These are phyloP conservation scores for Neonectria hederae DNA, from an alignment of 2,329 filamentous ascomycete genomes.

Conservation along the genomic window DNA sequence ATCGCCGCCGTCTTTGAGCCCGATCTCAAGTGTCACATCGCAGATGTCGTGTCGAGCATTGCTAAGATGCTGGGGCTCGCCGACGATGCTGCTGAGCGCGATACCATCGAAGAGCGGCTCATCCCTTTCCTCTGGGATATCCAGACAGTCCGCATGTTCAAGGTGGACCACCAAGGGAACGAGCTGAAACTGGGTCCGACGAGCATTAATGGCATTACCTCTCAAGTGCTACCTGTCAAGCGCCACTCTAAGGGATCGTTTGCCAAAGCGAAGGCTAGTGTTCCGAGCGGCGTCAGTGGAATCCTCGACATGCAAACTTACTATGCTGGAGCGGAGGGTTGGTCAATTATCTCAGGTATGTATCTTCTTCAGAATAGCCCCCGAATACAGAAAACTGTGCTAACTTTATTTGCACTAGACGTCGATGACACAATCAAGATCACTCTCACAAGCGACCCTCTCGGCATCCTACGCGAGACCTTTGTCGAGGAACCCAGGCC, in stretches of 20 bases:
- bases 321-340: constrained; percentile 80
- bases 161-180: constrained; percentile 64
- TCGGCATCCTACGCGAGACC: constrained; percentile 83
- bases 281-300: constrained; percentile 63
- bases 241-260: constrained; percentile 55
- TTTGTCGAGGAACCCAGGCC: constrained; percentile 80
- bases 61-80: constrained; percentile 74
- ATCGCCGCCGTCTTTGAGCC: constrained; percentile 83
- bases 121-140: constrained; percentile 83
- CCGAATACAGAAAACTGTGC: constrained; percentile 7
- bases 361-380: background rate
- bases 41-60: constrained; percentile 75
- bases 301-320: constrained; percentile 73
- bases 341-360: constrained; percentile 80
- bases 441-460: constrained; percentile 81
- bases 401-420: constrained; percentile 59
- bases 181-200: constrained; percentile 72
- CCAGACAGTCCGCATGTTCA: constrained; percentile 73
- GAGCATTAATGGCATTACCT: constrained; percentile 76
- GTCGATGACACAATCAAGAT: constrained; percentile 97
- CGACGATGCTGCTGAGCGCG: constrained; percentile 65
- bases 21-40: constrained; percentile 72
- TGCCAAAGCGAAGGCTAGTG: constrained; percentile 59
- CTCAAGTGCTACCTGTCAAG: constrained; percentile 66
- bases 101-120: constrained; percentile 73